Percentiles rank a stretch among this genome's conserved stretches.
phyloP scores from a whole-genome alignment of 1,284 basidiomycete species.

The Cystodermella granulosa region DNA sequence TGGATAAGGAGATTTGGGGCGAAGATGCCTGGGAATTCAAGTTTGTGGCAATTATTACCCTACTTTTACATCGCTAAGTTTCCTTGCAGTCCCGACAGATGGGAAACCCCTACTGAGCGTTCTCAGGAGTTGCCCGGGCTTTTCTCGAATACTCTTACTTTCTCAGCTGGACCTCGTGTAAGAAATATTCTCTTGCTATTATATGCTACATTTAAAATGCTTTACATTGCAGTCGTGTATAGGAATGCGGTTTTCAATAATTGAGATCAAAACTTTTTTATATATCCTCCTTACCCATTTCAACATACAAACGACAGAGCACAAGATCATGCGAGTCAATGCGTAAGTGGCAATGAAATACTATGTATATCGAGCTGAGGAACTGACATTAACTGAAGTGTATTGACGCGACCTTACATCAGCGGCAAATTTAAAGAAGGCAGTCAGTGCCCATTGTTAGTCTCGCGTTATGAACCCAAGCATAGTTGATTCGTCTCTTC shows the following conservation, averaged over 20 bases:
- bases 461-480: constrained; percentile 28
- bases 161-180: constrained; percentile 74
- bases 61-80: constrained; percentile 4
- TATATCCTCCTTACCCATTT: constrained; percentile 67
- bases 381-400: constrained; percentile 39
- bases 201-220: constrained; percentile 5
- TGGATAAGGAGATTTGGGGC: constrained; percentile 72
- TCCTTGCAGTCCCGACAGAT: constrained; percentile 63
- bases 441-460: constrained; percentile 61
- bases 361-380: background rate
- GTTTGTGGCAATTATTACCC: constrained; percentile 40
- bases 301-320: constrained; percentile 51
- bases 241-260: constrained; percentile 70
- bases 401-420: constrained; percentile 68
- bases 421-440: constrained; percentile 56
- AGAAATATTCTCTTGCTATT: constrained; percentile 22
- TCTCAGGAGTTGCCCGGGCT: constrained; percentile 60
- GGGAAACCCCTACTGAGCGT: constrained; percentile 67
- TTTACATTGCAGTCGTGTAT: constrained; percentile 59
- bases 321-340: constrained; percentile 61
- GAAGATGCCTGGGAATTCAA: constrained; percentile 70
- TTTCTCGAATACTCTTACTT: constrained; percentile 65
- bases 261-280: constrained; percentile 74
- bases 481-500: background rate
- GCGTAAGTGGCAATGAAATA: constrained; percentile 49